Base-by-base conservation (phyloP, 345 rosid genomes). In the Lumnitzera littorea region DNA sequence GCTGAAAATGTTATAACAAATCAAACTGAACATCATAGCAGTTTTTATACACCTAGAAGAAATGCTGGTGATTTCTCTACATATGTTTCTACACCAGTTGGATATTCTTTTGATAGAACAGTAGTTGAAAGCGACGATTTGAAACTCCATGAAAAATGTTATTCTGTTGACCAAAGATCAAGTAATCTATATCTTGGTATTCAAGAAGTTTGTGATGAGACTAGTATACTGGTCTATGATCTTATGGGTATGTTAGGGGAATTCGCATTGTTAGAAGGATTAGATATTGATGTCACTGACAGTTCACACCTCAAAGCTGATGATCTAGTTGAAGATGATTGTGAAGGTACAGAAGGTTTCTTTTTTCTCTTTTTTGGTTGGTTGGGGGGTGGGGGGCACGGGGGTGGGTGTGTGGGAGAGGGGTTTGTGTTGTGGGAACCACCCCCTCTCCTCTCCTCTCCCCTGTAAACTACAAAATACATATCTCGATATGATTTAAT, bases 201-300 rank as follows among this genome's bases (percentile, higher is more conserved):
- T 70, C 98, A 92, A 77, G 96, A 84, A 55, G 76, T 78, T 24
- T 82, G 84, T 75, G 96, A 89, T 15, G 86, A 78, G 53, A 70
- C 88, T 5, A 82, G 96, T 66, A 52, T 89, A 72, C 76, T 82
- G 71, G 85, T 87, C 16, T 81, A 85, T 77, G 71, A 85, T 67
- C 72, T 92, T 14, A 73, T 89, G 52, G 95, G 94, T 51, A 58
- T 84, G 47, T 62, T 87, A 59, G 82, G 80, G 69, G 78, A 70
- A 61, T 72, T 87, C 52, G 78, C 81, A 11, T 64, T 70, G 57
- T 71, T 50, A 55, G 78, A 77, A 68, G 77, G 76, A 50, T 17
- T 81, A 24, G 65, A 76, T 48, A 67, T 86, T 62, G 73, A 77
- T 23, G 17, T 6, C 47, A 70, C 55, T 1, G 68, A 70, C 50